Percentiles rank a stretch among this genome's conserved stretches.
Evolutionary conservation across 2,329 filamentous ascomycete species (phyloP).

Genomic region (Trichoderma sp.): DNA sequence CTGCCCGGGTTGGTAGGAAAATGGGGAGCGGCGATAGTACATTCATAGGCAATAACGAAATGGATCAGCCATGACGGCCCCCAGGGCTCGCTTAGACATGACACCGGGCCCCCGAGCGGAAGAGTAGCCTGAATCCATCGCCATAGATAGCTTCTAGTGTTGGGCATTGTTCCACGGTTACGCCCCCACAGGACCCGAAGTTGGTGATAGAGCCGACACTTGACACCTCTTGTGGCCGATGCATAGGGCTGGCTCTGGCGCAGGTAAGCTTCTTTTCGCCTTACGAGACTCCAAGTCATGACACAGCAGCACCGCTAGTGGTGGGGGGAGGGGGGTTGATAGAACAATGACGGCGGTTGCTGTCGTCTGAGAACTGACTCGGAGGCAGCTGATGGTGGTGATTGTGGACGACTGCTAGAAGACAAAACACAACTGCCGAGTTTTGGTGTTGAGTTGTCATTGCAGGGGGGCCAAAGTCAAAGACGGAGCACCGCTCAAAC

Average conservation of each 20-base stretch:
- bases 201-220: slow-evolving; percentile 12
- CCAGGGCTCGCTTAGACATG: slow-evolving; percentile 5
- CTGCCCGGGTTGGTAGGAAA: neutral
- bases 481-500: neutral
- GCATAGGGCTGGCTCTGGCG: slow-evolving; percentile 10
- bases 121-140: slow-evolving; percentile 9
- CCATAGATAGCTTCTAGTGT: slow-evolving; percentile 7
- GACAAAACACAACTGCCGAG: slow-evolving; percentile 2
- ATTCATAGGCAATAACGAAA: neutral
- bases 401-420: neutral
- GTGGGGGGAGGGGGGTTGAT: neutral
- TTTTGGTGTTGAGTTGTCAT: neutral
- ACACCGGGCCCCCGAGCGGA: slow-evolving; percentile 2
- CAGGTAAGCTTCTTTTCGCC: neutral
- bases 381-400: neutral
- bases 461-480: neutral
- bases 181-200: slow-evolving; percentile 3
- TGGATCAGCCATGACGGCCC: slow-evolving; percentile 10
- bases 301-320: neutral
- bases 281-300: neutral
- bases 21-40: slow-evolving; percentile 12
- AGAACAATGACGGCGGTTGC: neutral
- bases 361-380: slow-evolving; percentile 1
- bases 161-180: neutral
- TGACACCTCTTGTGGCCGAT: neutral